Base-by-base conservation (phyloP, 148 eudicot genomes). In the Dysphania ambrosioides region DNA sequence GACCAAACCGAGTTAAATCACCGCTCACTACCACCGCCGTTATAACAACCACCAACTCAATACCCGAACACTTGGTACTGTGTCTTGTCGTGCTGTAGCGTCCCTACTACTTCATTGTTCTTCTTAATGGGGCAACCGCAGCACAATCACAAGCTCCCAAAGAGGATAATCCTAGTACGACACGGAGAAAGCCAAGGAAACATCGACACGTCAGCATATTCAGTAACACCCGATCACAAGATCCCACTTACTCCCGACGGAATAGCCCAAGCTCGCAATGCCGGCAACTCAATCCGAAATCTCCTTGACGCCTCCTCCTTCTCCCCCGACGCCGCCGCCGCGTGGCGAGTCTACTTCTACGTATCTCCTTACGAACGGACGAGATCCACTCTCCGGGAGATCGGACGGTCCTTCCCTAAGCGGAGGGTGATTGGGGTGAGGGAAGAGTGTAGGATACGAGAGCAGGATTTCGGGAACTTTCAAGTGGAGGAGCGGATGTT, bases 401-500 rank as follows among this genome's bases (percentile, higher is more conserved):
- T 95, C 61, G 97, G 97, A 3, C 76, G 90, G 34, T 79, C 96
- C 0, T 90, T 95, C 27, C 78, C 89, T 2, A 86, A 75, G 70
- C 65, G 71, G 9, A 72, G 87, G 40, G 78, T 92, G 7, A 83
- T 92, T 24, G 97, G 97, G 0, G 97, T 86, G 10, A 76, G 97
- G 31, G 98, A 95, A 72, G 98, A 95, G 80, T 92, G 97, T 75
- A 73, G 97, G 61, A 71, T 95, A 19, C 38, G 98, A 6, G 98
- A 95, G 41, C 96, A 92, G 78, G 98, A 95, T 84, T 94, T 92
- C 71, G 98, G 96, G 70, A 95, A 95, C 76, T 95, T 95, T 66
- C 97, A 92, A 79, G 89, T 84, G 21, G 86, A 82, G 58, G 88
- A 86, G 36, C 76, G 87, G 69, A 94, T 95, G 97, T 83, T 82